These are phyloP conservation scores for Leersia perrieri DNA, from an alignment of 176 grass and related monocot genomes.

Conservation along the genomic window DNA sequence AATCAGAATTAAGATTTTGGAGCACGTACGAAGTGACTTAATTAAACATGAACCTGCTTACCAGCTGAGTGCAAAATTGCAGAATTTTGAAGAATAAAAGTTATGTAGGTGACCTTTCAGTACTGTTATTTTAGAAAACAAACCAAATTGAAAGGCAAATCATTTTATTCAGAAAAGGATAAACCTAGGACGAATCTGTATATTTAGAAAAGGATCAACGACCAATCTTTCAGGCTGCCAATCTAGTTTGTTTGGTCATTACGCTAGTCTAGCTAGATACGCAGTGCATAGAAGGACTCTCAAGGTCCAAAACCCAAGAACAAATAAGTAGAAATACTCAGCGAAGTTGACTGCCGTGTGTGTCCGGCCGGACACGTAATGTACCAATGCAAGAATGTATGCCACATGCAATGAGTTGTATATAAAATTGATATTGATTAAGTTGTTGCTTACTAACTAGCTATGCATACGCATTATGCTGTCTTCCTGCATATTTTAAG, in stretches of 20 bases:
- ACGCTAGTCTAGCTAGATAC: neutral
- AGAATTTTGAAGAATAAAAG: neutral
- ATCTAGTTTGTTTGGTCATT: neutral
- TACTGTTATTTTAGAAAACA: neutral
- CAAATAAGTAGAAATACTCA: neutral
- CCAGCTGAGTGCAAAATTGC: neutral
- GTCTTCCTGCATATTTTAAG: neutral
- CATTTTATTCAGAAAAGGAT: neutral
- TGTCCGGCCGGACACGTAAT: slow-evolving; percentile 11
- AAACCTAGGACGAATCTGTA: too few species aligned
- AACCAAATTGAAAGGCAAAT: neutral
- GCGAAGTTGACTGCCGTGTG: neutral
- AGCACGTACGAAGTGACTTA: neutral
- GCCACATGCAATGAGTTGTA: neutral
- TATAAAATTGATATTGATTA: neutral
- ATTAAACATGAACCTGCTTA: neutral
- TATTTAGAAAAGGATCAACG: neutral
- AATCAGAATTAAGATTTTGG: neutral
- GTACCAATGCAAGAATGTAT: slow-evolving; percentile 27
- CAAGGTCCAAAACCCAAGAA: neutral
- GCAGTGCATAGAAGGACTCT: neutral
- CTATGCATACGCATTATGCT: neutral
- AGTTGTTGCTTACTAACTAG: neutral
- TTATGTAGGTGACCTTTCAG: neutral
- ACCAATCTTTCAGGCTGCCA: neutral